These are phyloP conservation scores for Fusarium piperis DNA, from an alignment of 2,329 filamentous ascomycete genomes.

Conservation along the genomic window DNA sequence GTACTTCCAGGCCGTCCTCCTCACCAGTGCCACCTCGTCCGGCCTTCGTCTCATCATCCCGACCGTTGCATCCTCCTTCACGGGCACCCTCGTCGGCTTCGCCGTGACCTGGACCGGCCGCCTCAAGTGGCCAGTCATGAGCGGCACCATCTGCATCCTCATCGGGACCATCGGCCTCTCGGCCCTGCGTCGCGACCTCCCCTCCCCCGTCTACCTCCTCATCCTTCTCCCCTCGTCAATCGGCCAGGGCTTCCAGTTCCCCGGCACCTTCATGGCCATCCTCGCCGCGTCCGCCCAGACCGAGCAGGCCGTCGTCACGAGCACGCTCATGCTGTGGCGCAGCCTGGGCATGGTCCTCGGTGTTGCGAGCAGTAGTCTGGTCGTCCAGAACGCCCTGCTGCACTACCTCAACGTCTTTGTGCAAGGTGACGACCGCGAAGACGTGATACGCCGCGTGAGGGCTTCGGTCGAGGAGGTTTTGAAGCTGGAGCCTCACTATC, in stretches of 20 bases:
- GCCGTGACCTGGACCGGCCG: conserved; percentile 68
- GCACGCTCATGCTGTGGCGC: conserved; percentile 76
- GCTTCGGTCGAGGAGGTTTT: conserved; percentile 65
- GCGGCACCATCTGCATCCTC: conserved; percentile 60
- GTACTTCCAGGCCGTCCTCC: conserved; percentile 80
- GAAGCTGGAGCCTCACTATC: conserved; percentile 55
- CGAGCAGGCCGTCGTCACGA: conserved; percentile 75
- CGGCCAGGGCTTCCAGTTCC: conserved; percentile 72
- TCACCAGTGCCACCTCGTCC: conserved; percentile 74
- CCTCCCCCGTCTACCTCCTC: conserved; percentile 63
- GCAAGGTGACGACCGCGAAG: conserved; percentile 64
- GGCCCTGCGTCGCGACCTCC: conserved; percentile 60
- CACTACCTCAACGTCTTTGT: conserved; percentile 68
- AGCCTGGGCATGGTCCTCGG: conserved; percentile 78
- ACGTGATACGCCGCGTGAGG: conserved; percentile 62
- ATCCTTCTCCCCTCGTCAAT: conserved; percentile 66
- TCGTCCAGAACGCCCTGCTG: conserved; percentile 76
- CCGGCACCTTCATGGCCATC: conserved; percentile 70
- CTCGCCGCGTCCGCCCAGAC: conserved; percentile 67
- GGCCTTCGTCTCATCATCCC: conserved; percentile 77
- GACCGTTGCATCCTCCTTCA: conserved; percentile 63
- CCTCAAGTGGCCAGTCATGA: conserved; percentile 67
- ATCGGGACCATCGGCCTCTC: conserved; percentile 62
- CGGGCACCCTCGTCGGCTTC: conserved; percentile 69
- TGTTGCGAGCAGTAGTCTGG: conserved; percentile 75